Evolutionary conservation across 2,329 filamentous ascomycete genomes (phyloP), one percentile per base, ranked within the genome.

Genomic region (Penicillium sp.): DNA sequence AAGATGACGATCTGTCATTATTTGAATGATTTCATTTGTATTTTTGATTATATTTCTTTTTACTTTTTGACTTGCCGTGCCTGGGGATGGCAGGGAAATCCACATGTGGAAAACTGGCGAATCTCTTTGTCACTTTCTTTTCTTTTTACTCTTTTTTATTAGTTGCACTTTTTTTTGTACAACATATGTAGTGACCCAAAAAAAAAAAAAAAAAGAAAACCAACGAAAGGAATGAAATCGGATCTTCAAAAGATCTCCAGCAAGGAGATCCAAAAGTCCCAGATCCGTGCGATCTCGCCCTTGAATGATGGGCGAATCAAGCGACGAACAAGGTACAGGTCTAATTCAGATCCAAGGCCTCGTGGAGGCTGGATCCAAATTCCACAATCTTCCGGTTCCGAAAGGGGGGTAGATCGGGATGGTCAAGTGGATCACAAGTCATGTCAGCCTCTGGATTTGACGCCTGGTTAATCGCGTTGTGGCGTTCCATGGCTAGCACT

Each of bases 311-410:
- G 48, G 35, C 57, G 50, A 60, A 60, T 57, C 39, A 59, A 9
- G 45, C 14, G n/a, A 1, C 19, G 13, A 37, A 11, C 51, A n/a
- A 47, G 27, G 11, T 44, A 47, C 39, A 51, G 46, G 58, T 58
- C 54, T 48, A 39, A 59, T 58, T 49, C 51, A 54, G 53, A 60
- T 55, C 55, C 37, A 29, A 55, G 35, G 49, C 53, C 48, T 58
- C 59, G 57, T 60, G 55, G 59, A 56, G 56, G 52, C 52, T 59
- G 57, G 58, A 50, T 55, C 48, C 55, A 4, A 55, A 52, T 55
- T 57, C 35, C 54, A 56, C 7, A 52, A 14, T 41, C 27, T 19
- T 33, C 14, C 41, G 47, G 53, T 26, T 55, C 52, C 52, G 49
- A 49, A 56, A 26, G 33, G 52, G 41, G 26, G 14, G 29, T 13